These are phyloP conservation scores for Alternaria sp. DNA, from an alignment of 2,329 filamentous ascomycete genomes.

Conservation along the genomic window DNA sequence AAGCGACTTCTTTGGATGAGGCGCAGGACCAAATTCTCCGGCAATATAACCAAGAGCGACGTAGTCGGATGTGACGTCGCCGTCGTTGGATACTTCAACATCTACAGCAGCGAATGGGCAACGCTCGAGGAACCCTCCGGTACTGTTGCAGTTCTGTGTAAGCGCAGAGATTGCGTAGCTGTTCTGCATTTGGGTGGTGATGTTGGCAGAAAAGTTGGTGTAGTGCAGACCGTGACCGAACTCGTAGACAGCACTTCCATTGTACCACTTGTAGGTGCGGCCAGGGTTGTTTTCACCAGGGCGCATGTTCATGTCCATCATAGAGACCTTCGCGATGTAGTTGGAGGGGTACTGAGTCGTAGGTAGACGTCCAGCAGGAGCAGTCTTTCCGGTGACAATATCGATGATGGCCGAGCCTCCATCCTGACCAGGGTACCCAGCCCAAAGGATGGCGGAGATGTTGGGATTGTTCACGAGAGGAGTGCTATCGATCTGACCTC, in stretches of 20 bases:
- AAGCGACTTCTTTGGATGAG: slow-evolving; percentile 63
- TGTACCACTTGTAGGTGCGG: slow-evolving; percentile 69
- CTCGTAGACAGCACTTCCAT: slow-evolving; percentile 57
- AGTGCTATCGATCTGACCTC: slow-evolving; percentile 62
- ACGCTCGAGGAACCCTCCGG: slow-evolving; percentile 44
- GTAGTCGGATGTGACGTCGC: slow-evolving; percentile 60
- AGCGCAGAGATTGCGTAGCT: slow-evolving; percentile 30
- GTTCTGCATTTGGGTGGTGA: slow-evolving; percentile 23
- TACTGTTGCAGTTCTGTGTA: slow-evolving; percentile 47
- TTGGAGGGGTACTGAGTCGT: slow-evolving; percentile 64
- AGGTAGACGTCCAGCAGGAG: slow-evolving; percentile 64
- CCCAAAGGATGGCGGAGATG: slow-evolving; percentile 65
- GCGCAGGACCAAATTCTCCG: slow-evolving; percentile 58
- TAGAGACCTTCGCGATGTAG: slow-evolving; percentile 61
- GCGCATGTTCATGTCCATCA: slow-evolving; percentile 66
- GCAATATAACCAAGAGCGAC: slow-evolving; percentile 62
- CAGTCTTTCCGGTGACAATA: slow-evolving; percentile 61
- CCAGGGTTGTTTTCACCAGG: slow-evolving; percentile 59
- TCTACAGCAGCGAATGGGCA: slow-evolving; percentile 54
- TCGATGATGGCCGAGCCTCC: slow-evolving; percentile 66
- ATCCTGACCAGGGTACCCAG: slow-evolving; percentile 67
- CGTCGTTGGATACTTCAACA: slow-evolving; percentile 59
- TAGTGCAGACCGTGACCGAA: slow-evolving; percentile 69
- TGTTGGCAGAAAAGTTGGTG: slow-evolving; percentile 58
- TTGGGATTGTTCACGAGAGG: slow-evolving; percentile 58